Percentiles rank a stretch among this genome's conserved stretches.
phyloP scores from a whole-genome alignment of 805 yeast genomes.

The Groenewaldozyma salmanticensis region DNA sequence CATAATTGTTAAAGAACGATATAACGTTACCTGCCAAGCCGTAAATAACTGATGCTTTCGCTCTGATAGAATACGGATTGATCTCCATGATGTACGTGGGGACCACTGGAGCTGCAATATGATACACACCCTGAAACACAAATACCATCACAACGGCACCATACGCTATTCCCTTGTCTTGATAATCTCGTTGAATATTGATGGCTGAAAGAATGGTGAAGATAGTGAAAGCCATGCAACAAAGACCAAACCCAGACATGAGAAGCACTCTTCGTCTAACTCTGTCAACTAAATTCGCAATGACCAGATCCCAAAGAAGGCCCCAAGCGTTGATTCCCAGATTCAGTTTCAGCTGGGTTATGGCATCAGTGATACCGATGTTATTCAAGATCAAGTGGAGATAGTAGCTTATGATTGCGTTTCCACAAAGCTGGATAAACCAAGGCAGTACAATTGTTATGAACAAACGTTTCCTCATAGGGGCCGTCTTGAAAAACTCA shows the following conservation, averaged over 20 bases:
- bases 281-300: constrained; percentile 6
- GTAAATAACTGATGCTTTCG: constrained; percentile 32
- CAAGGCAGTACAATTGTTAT: constrained; percentile 8
- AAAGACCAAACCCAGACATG: constrained; percentile 7
- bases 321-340: constrained; percentile 10
- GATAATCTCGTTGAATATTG: constrained; percentile 33
- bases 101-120: constrained; percentile 9
- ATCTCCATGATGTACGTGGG: constrained; percentile 18
- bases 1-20: constrained; percentile 26
- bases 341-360: constrained; percentile 13
- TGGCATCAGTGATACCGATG: constrained; percentile 38
- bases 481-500: constrained; percentile 10
- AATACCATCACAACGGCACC: constrained; percentile 45
- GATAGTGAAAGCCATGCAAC: constrained; percentile 17
- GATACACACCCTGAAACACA: constrained; percentile 21
- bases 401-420: constrained; percentile 30
- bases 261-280: constrained; percentile 12
- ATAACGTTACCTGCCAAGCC: constrained; percentile 15
- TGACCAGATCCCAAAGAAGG: constrained; percentile 3
- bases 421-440: constrained; percentile 11
- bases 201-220: constrained; percentile 41
- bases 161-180: constrained; percentile 32
- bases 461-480: constrained; percentile 11
- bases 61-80: constrained; percentile 26
- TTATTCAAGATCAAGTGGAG: constrained; percentile 40